These are phyloP conservation scores for Scalesia atractyloides DNA, from an alignment of 129 eudicot genomes.

Conservation along the genomic window DNA sequence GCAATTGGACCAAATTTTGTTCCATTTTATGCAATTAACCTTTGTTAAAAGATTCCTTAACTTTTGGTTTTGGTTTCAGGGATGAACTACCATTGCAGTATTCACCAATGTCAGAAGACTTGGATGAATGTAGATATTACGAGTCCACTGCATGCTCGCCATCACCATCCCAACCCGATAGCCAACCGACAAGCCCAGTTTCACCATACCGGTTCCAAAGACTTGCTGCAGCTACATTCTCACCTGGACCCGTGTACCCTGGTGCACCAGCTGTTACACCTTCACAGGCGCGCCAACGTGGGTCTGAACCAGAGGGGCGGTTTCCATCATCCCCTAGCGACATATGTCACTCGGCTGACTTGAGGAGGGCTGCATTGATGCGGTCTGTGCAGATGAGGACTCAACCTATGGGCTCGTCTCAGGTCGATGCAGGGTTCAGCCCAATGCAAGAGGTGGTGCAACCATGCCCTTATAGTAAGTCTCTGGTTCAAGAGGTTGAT, in stretches of 20 bases:
- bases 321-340: constrained; percentile 97
- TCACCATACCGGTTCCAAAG: constrained; percentile 82
- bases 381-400: constrained; percentile 93
- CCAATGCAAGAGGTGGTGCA: constrained; percentile 57
- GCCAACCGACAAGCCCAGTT: constrained; percentile 88
- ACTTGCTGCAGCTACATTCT: constrained; percentile 46
- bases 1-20: not conserved
- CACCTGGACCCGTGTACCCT: constrained; percentile 46
- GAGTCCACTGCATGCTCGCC: constrained; percentile 50
- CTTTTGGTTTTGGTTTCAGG: constrained; percentile 45
- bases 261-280: constrained; percentile 38
- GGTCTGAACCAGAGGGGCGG: constrained; percentile 78
- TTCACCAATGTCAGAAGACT: constrained; percentile 96
- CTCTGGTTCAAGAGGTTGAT: constrained; percentile 52
- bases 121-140: constrained; percentile 71
- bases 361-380: constrained; percentile 83
- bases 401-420: constrained; percentile 45
- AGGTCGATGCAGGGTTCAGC: constrained; percentile 44
- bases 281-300: constrained; percentile 72
- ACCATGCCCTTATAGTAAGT: constrained; percentile 50
- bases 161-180: constrained; percentile 74
- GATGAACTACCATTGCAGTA: constrained; percentile 73
- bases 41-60: not conserved
- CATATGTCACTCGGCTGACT: constrained; percentile 95
- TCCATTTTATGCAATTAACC: not conserved